phyloP scores from a whole-genome alignment of 1,284 basidiomycete species.

The Cryptococcus neoformans region DNA sequence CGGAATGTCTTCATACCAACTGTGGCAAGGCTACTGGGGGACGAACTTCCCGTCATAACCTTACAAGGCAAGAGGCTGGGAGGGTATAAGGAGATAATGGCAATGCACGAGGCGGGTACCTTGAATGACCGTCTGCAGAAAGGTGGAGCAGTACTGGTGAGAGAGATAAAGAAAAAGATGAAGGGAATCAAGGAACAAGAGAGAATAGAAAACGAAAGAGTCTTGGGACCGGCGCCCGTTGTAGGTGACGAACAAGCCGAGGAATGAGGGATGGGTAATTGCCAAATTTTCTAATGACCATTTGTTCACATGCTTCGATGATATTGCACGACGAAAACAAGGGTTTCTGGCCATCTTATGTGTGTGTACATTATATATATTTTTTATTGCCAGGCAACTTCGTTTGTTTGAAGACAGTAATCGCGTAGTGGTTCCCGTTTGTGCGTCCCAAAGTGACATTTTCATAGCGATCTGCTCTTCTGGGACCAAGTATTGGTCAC shows the following conservation, averaged over 20 bases:
- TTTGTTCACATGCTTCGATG: no score
- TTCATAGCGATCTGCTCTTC: no score
- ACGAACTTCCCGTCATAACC: slow-evolving; percentile 66
- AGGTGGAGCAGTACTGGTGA: slow-evolving; percentile 56
- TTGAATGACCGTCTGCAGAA: slow-evolving; percentile 57
- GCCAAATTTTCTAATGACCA: no score
- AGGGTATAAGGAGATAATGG: slow-evolving; percentile 58
- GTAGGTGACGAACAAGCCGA: background rate
- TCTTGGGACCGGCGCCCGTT: slow-evolving; percentile 31
- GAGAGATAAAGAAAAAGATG: slow-evolving; percentile 54
- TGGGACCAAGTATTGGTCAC: background rate
- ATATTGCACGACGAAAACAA: no score
- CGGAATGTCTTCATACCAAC: slow-evolving; percentile 54
- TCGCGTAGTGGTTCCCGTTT: no score
- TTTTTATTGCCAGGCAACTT: no score
- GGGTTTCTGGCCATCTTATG: no score
- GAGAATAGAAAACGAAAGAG: slow-evolving; percentile 32
- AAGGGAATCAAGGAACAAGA: slow-evolving; percentile 49
- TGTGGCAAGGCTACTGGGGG: slow-evolving; percentile 58
- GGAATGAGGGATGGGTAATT: no score
- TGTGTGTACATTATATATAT: no score
- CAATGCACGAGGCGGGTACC: slow-evolving; percentile 52
- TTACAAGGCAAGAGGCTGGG: slow-evolving; percentile 63
- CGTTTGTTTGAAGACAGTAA: no score
- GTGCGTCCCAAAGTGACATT: no score